Conservation (phyloP, 352 stramenopile species). For the Phytophthora colocasiae region DNA sequence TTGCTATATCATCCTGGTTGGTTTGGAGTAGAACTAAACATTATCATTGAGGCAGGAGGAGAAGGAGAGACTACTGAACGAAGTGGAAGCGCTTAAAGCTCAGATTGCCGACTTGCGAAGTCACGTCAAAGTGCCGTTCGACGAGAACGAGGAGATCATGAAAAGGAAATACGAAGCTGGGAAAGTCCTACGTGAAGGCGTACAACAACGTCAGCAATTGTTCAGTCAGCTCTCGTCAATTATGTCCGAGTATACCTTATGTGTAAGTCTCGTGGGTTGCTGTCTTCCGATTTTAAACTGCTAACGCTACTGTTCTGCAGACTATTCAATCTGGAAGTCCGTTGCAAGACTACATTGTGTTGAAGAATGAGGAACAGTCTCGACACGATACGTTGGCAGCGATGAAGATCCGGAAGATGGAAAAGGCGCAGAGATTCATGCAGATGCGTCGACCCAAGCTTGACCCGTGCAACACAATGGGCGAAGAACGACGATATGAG, state of each 20-base stretch:
- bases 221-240: slow-evolving; percentile 35
- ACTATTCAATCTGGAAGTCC: slow-evolving; percentile 39
- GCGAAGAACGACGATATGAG: slow-evolving; percentile 58
- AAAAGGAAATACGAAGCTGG: slow-evolving; percentile 10
- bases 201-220: slow-evolving; percentile 29
- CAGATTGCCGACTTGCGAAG: slow-evolving; percentile 38
- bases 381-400: slow-evolving; percentile 16
- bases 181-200: slow-evolving; percentile 16
- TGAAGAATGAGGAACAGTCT: slow-evolving; percentile 28
- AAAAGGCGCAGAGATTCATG: slow-evolving; percentile 45
- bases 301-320: slow-evolving; percentile 14
- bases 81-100: slow-evolving; percentile 31
- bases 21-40: not conserved
- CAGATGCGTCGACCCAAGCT: slow-evolving; percentile 31
- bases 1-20: no score
- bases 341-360: slow-evolving; percentile 39
- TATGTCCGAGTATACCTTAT: slow-evolving; percentile 48
- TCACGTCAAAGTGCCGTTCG: slow-evolving; percentile 8
- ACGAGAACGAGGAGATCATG: slow-evolving; percentile 21
- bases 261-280: slow-evolving; percentile 24
- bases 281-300: slow-evolving; percentile 3
- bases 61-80: slow-evolving; percentile 32
- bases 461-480: slow-evolving; percentile 35
- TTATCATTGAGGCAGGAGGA: slow-evolving; percentile 28
- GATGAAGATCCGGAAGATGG: slow-evolving; percentile 36